Base-by-base conservation (phyloP, 2,329 filamentous ascomycete genomes). In the Mollisia scopiformis region DNA sequence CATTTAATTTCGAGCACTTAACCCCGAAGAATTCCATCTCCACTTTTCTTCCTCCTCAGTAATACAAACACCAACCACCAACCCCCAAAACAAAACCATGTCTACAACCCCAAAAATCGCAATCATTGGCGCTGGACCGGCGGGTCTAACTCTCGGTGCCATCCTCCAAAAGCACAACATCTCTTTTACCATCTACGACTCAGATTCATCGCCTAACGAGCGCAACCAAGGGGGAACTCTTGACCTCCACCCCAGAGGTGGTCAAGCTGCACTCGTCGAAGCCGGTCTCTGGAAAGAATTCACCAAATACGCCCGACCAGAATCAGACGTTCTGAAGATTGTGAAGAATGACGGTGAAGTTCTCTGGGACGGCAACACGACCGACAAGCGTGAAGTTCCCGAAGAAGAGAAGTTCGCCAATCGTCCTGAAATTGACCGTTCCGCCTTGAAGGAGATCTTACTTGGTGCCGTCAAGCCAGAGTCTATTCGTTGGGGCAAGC, bases 401-500 rank as follows among this genome's bases (percentile, higher is more conserved):
- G 49, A 33, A 16, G 30, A 35, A 8, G 49, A 51, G 4, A 51
- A 51, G 28, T 55, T 51, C 19, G 43, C 37, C 16, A 46, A 66
- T 51, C 41, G 75, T 0, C 78, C 78, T 0, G 77, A 80, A 63
- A 78, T 80, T 35, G 72, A 75, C 4, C 69, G 79, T 1, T 67
- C 72, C 16, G 66, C 72, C 8, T 68, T 80, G 37, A 67, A 68
- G 0, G 65, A 73, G 23, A 67, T 80, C 2, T 65, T 81, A 2
- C 54, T 77, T 0, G 63, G 66, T 1, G 63, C 69, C 0, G 51
- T 78, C 0, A 73, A 70, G 3, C 57, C 68, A 0, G 72, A 72
- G 0, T 72, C 62, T 3, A 72, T 84, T 6, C 66, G 65, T 10
- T 83, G 77, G 79, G 70, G 64, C 5, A 67, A 66, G 14, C 77